Conservation (phyloP, 805 yeast genomes). For the Torulaspora microellipsoides region DNA sequence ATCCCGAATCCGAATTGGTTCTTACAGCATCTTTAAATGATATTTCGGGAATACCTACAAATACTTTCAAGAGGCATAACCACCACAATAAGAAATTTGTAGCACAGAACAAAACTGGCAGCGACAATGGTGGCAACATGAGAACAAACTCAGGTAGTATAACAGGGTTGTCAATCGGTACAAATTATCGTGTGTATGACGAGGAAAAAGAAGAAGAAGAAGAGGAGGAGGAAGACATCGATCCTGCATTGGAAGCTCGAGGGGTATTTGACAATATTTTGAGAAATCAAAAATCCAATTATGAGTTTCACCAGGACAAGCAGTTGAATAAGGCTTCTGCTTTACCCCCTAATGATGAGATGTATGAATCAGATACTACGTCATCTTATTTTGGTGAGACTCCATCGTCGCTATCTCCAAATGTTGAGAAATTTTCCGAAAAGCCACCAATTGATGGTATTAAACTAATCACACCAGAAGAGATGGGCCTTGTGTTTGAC, state of each 20-base stretch:
- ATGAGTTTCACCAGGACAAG: slow-evolving; percentile 8
- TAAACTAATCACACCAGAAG: slow-evolving; percentile 26
- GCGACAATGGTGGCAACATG: background rate
- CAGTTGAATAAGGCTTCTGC: background rate
- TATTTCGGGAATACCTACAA: slow-evolving; percentile 27
- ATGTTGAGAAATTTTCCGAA: slow-evolving; percentile 4
- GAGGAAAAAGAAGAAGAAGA: slow-evolving; percentile 1
- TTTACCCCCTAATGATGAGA: background rate
- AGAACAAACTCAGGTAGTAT: background rate
- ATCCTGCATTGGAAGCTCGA: slow-evolving; percentile 30
- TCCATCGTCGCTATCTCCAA: slow-evolving; percentile 13
- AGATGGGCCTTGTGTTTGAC: slow-evolving; percentile 25
- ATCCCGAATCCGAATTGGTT: slow-evolving; percentile 20
- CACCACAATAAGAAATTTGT: slow-evolving; percentile 2
- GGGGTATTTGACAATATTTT: slow-evolving; percentile 28
- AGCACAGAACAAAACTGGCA: background rate
- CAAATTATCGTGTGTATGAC: background rate
- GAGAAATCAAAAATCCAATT: slow-evolving; percentile 22
- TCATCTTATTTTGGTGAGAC: slow-evolving; percentile 15
- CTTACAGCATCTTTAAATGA: slow-evolving; percentile 28
- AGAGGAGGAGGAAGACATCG: slow-evolving; percentile 21
- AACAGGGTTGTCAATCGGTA: no score
- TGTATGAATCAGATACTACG: slow-evolving; percentile 5
- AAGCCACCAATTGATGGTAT: slow-evolving; percentile 9
- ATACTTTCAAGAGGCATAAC: slow-evolving; percentile 25